A percentile compares a stretch with the other conserved stretches of the same genome.
phyloP scores from a whole-genome alignment of 331 rosid genomes.

The Acacia pycnantha region DNA sequence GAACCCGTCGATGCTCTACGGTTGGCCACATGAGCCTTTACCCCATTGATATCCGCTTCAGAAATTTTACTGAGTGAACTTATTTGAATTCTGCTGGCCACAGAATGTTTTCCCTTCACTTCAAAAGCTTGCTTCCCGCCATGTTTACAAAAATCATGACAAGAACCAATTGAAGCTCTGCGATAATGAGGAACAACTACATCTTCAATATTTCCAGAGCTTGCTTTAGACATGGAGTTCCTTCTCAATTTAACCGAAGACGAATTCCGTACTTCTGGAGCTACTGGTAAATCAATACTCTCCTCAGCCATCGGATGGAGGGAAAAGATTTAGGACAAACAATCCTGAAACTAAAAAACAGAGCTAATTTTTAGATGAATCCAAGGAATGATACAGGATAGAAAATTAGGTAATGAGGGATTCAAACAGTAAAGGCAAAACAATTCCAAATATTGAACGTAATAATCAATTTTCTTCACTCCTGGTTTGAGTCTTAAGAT shows the following conservation, averaged over 20 bases:
- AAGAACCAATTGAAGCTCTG: slow-evolving; percentile 83
- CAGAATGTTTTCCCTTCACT: slow-evolving; percentile 41
- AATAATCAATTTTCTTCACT: neutral
- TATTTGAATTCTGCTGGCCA: slow-evolving; percentile 36
- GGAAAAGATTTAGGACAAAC: slow-evolving; percentile 17
- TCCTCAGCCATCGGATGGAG: slow-evolving; percentile 54
- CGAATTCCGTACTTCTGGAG: slow-evolving; percentile 32
- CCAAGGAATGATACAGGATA: neutral
- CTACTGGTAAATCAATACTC: slow-evolving; percentile 33
- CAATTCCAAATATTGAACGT: neutral
- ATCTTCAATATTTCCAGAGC: slow-evolving; percentile 34
- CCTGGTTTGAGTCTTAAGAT: slow-evolving; percentile 6
- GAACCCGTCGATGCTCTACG: slow-evolving; percentile 33
- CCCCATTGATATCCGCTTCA: slow-evolving; percentile 32
- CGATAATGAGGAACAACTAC: slow-evolving; percentile 58
- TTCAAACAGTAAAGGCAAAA: slow-evolving; percentile 11
- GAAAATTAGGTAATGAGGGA: neutral
- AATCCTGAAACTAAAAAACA: slow-evolving; percentile 48
- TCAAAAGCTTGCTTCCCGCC: slow-evolving; percentile 48
- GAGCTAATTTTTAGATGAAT: slow-evolving; percentile 11
- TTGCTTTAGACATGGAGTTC: slow-evolving; percentile 53
- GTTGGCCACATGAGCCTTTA: slow-evolving; percentile 21
- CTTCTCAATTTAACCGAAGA: slow-evolving; percentile 41
- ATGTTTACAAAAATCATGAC: slow-evolving; percentile 87
- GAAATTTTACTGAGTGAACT: slow-evolving; percentile 32